Conservation (phyloP, 192 early-diverging fungal genomes). For the Podila epigama region DNA sequence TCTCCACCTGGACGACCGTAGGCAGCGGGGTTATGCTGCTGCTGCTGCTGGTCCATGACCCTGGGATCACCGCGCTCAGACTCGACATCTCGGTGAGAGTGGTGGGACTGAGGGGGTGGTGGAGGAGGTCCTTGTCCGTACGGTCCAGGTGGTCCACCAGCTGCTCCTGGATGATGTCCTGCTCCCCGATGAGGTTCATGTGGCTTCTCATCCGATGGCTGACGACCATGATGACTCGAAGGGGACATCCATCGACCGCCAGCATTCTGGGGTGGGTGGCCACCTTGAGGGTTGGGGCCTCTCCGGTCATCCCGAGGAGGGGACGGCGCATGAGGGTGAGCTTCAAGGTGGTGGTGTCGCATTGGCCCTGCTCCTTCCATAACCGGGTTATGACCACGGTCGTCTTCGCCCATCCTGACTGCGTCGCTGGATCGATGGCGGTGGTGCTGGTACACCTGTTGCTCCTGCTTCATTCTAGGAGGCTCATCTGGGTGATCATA, state of each 20-base stretch:
- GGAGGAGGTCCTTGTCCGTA: background rate
- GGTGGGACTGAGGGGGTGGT: background rate
- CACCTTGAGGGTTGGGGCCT: constrained; percentile 2
- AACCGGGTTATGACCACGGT: background rate
- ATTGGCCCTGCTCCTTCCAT: background rate
- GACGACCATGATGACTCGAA: constrained; percentile 23
- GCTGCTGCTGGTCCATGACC: too few species aligned
- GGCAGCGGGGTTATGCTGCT: background rate
- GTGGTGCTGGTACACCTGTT: constrained; percentile 30
- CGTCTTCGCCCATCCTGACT: constrained; percentile 17
- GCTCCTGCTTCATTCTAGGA: constrained; percentile 24
- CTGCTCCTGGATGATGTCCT: constrained; percentile 1
- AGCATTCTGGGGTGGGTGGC: background rate
- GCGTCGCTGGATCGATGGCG: constrained; percentile 36
- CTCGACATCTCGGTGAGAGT: background rate
- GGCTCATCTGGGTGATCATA: constrained; percentile 26
- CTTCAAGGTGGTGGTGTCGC: constrained; percentile 3
- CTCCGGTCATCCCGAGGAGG: constrained; percentile 43
- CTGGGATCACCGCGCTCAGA: background rate
- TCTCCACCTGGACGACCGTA: background rate
- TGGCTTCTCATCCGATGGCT: constrained; percentile 23
- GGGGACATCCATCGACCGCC: background rate
- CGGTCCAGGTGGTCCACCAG: background rate
- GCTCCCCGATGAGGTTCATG: constrained; percentile 1
- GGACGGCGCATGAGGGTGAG: constrained; percentile 24